These are phyloP conservation scores for Fomitopsis betulina DNA, from an alignment of 1,284 basidiomycete genomes.

Conservation along the genomic window DNA sequence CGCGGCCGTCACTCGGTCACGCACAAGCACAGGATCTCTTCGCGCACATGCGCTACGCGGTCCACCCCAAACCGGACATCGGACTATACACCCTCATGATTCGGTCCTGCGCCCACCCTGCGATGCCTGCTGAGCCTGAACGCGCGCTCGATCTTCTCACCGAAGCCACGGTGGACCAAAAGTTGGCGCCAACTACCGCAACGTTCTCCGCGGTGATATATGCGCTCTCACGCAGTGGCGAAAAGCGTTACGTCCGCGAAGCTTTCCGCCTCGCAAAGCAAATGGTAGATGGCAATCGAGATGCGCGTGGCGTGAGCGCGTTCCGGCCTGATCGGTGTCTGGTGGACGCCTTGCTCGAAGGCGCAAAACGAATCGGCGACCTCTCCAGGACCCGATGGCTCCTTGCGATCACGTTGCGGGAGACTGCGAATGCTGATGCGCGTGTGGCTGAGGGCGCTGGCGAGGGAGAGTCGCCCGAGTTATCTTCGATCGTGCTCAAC, in stretches of 20 bases:
- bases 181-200: slow-evolving; percentile 58
- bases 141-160: slow-evolving; percentile 90
- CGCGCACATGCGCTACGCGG: slow-evolving; percentile 92
- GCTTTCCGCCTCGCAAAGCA: slow-evolving; percentile 76
- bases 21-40: slow-evolving; percentile 93
- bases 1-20: slow-evolving; percentile 42
- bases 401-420: slow-evolving; percentile 76
- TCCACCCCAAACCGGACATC: slow-evolving; percentile 78
- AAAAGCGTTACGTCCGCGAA: slow-evolving; percentile 63
- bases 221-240: slow-evolving; percentile 66
- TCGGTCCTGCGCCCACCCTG: slow-evolving; percentile 61
- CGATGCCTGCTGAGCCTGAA: slow-evolving; percentile 62
- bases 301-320: slow-evolving; percentile 49
- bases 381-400: slow-evolving; percentile 85
- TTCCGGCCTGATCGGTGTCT: slow-evolving; percentile 68
- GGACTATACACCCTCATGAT: slow-evolving; percentile 87
- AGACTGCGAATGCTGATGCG: slow-evolving; percentile 19
- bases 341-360: slow-evolving; percentile 84
- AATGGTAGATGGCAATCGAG: slow-evolving; percentile 75
- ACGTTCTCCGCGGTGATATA: slow-evolving; percentile 84
- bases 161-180: slow-evolving; percentile 79
- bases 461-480: neutral
- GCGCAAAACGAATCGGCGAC: slow-evolving; percentile 85
- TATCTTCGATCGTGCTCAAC: slow-evolving; percentile 40
- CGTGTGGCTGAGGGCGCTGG: slow-evolving; percentile 13